Evolutionary conservation across 306 rosid genomes (phyloP).

Genomic region (Castanopsis chinensis): DNA sequence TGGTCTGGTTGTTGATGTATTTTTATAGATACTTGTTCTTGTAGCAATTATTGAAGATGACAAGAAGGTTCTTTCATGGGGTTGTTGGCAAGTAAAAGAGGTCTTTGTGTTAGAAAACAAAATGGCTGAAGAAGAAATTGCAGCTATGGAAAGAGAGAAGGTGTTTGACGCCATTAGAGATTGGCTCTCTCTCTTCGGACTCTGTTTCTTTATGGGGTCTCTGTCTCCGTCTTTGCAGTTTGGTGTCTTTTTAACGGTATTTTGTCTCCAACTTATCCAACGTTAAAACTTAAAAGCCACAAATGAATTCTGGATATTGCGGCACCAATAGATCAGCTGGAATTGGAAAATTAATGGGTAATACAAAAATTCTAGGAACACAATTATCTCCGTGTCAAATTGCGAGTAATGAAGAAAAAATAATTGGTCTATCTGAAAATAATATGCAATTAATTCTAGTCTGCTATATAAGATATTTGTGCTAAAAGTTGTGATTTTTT

Average conservation of each 20-base stretch:
- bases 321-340: too few relatives aligned
- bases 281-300: not conserved
- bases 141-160: conserved; percentile 51
- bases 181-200: not conserved
- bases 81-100: conserved; percentile 31
- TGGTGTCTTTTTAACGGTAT: conserved; percentile 7
- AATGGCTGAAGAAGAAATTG: conserved; percentile 40
- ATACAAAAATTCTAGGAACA: too few relatives aligned
- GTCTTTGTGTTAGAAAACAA: conserved; percentile 24
- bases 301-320: not conserved
- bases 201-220: too few relatives aligned
- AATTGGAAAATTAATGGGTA: too few relatives aligned
- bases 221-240: not conserved
- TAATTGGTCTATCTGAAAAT: accelerated
- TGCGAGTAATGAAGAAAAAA: accelerated
- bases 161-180: conserved; percentile 54
- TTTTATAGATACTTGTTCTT: conserved; percentile 16
- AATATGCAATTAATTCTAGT: accelerated
- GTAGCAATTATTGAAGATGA: conserved; percentile 43
- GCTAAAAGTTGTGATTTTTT: accelerated
- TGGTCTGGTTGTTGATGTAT: conserved; percentile 18
- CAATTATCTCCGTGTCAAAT: accelerated
- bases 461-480: accelerated
- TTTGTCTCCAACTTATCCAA: conserved; percentile 27
- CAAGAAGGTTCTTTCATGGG: conserved; percentile 32